These are phyloP conservation scores for Coelastrella sp. DNA, from an alignment of 139 green algal genomes.

Conservation along the genomic window DNA sequence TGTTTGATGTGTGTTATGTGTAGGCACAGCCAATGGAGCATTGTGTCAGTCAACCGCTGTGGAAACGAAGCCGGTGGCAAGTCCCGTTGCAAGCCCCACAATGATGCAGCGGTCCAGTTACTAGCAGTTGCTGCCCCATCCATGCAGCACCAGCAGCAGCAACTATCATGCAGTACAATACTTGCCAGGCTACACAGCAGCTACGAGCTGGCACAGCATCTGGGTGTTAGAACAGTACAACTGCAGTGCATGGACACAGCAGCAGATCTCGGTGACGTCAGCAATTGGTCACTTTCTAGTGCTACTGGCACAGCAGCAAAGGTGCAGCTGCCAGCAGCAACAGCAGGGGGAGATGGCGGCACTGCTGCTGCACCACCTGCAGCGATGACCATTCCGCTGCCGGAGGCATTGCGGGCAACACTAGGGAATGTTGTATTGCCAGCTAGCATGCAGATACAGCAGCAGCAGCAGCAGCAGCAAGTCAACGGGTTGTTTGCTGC, in stretches of 20 bases:
- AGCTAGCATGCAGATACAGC: background rate
- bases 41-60: conserved; percentile 25
- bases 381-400: background rate
- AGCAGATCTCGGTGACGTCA: background rate
- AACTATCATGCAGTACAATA: background rate
- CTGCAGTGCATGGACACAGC: background rate
- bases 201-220: background rate
- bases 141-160: background rate
- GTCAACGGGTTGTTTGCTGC: background rate
- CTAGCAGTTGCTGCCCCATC: background rate
- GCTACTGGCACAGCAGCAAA: conserved; percentile 4
- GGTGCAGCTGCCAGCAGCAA: background rate
- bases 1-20: too few species aligned
- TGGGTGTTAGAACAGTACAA: background rate
- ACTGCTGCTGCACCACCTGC: background rate
- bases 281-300: background rate
- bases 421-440: background rate
- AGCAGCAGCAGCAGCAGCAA: background rate
- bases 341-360: background rate
- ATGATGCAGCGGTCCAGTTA: background rate
- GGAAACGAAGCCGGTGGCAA: conserved; percentile 25
- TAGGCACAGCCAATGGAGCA: background rate
- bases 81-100: conserved; percentile 9
- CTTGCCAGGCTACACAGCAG: background rate
- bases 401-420: background rate